A percentile compares a stretch with the other conserved stretches of the same genome.
These are phyloP conservation scores for Pistacia vera DNA, from an alignment of 345 rosid genomes.

Conservation along the genomic window DNA sequence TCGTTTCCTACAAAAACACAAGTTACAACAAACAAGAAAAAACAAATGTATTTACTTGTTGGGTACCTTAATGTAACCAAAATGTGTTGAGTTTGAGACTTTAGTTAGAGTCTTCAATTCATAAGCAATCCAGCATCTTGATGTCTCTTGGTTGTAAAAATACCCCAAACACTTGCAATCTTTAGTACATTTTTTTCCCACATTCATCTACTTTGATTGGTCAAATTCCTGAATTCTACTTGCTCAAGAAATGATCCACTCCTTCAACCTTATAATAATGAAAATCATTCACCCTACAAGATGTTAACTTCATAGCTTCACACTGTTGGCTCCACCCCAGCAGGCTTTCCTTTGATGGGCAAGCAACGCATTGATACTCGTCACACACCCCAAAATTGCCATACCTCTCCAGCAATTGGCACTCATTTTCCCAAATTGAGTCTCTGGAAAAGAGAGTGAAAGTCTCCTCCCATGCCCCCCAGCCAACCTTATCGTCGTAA, in stretches of 20 bases:
- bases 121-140: conserved; percentile 32
- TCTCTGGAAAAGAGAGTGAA: conserved; percentile 27
- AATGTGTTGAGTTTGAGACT: conserved; percentile 27
- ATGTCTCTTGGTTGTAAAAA: background rate
- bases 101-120: conserved; percentile 26
- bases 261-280: conserved; percentile 49
- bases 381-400: conserved; percentile 38
- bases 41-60: background rate
- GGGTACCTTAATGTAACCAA: conserved; percentile 31
- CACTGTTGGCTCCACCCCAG: conserved; percentile 46
- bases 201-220: conserved; percentile 23
- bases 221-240: conserved; percentile 45
- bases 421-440: conserved; percentile 23
- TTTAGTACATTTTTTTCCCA: conserved; percentile 29
- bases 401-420: conserved; percentile 38
- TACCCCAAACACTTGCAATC: conserved; percentile 34
- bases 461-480: conserved; percentile 40
- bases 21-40: no score
- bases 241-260: conserved; percentile 51
- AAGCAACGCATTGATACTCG: conserved; percentile 31
- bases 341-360: conserved; percentile 31
- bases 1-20: no score
- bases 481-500: conserved; percentile 36
- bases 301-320: conserved; percentile 17
- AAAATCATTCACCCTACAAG: conserved; percentile 25